phyloP scores from a whole-genome alignment of 768 basidiomycete species.

The Harrya chromipes region DNA sequence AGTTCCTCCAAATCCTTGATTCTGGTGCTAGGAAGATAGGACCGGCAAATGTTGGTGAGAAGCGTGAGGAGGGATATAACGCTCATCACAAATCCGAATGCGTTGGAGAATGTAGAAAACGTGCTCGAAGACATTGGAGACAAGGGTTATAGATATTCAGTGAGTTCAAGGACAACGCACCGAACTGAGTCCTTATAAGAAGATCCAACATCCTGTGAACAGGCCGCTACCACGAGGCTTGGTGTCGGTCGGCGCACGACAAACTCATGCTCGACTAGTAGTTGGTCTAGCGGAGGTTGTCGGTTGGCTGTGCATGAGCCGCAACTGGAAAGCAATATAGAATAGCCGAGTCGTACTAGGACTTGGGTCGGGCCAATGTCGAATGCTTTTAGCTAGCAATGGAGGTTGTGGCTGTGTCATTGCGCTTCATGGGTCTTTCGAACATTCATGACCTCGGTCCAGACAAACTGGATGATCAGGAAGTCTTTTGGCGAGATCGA shows the following conservation, averaged over 20 bases:
- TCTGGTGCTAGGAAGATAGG: slow-evolving; percentile 2
- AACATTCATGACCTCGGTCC: too few relatives aligned
- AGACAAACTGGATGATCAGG: too few relatives aligned
- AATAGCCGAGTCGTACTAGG: too few relatives aligned
- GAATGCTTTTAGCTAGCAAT: too few relatives aligned
- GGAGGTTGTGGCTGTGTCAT: too few relatives aligned
- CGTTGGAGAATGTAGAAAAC: slow-evolving; percentile 3
- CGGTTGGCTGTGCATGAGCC: too few relatives aligned
- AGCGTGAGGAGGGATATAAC: not conserved
- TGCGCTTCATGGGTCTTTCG: too few relatives aligned
- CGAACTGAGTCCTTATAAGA: not conserved
- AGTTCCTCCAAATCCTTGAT: slow-evolving; percentile 6
- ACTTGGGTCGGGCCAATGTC: too few relatives aligned
- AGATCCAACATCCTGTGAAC: slow-evolving; percentile 3
- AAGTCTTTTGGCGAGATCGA: too few relatives aligned
- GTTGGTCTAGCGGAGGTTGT: too few relatives aligned
- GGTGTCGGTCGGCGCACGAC: not conserved
- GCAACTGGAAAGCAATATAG: too few relatives aligned
- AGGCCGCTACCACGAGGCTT: not conserved
- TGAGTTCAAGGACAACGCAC: not conserved
- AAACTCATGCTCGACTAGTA: not conserved
- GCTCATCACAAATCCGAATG: not conserved
- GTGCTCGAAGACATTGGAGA: not conserved
- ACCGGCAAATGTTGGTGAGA: not conserved
- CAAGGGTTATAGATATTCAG: not conserved